Evolutionary conservation across 139 green algal genomes (phyloP).

Genomic region (Closterium sp.): DNA sequence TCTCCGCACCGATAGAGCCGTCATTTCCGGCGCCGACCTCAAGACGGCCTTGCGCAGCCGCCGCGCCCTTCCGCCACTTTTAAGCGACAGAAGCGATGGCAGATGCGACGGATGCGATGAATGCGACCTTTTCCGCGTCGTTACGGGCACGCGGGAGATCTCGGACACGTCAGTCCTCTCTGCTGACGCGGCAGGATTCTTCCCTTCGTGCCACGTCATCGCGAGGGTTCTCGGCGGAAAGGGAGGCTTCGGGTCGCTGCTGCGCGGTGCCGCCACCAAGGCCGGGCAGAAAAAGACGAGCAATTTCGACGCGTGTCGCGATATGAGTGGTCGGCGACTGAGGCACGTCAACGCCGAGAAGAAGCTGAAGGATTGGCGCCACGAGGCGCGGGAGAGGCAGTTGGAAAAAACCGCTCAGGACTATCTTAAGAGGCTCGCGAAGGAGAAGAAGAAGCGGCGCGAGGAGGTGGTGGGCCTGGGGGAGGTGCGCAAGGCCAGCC

Average conservation of each 20-base stretch:
- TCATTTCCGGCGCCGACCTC: neutral
- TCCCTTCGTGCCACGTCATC: slow-evolving; percentile 44
- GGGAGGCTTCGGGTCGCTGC: slow-evolving; percentile 89
- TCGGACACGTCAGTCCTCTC: neutral
- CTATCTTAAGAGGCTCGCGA: slow-evolving; percentile 72
- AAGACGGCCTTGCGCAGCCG: neutral
- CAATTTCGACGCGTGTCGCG: slow-evolving; percentile 90
- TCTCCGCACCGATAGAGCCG: neutral
- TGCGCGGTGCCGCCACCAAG: slow-evolving; percentile 77
- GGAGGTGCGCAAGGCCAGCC: neutral
- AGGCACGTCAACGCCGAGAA: slow-evolving; percentile 69
- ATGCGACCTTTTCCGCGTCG: neutral
- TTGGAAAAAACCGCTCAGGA: slow-evolving; percentile 75
- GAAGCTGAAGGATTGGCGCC: slow-evolving; percentile 83
- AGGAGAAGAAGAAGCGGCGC: slow-evolving; percentile 41
- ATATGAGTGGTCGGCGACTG: slow-evolving; percentile 82
- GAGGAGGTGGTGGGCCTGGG: slow-evolving; percentile 4
- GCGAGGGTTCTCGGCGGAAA: slow-evolving; percentile 57
- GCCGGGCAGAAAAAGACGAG: slow-evolving; percentile 74
- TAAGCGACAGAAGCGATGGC: neutral
- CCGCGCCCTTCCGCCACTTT: neutral
- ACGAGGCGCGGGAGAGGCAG: slow-evolving; percentile 68
- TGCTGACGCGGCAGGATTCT: slow-evolving; percentile 41
- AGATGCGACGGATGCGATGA: neutral
- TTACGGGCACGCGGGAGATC: neutral